Base-by-base conservation (phyloP, 2,329 filamentous ascomycete genomes). In the Chalaropsis ovoidea region DNA sequence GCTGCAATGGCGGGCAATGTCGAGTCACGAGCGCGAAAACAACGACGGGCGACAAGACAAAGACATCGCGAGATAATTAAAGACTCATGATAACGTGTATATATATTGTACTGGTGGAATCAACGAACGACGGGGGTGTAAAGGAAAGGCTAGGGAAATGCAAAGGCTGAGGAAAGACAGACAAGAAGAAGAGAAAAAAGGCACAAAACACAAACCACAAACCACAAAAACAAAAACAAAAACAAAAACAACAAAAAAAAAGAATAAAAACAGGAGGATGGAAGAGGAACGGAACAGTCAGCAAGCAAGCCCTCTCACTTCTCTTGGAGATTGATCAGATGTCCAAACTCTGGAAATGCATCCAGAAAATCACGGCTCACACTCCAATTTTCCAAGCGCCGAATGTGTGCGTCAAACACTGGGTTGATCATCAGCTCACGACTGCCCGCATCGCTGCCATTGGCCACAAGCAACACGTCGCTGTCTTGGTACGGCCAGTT, bases 401-500 rank as follows among this genome's bases (percentile, higher is more conserved):
- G 77, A 61, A 96, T 72, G 73, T 96, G 91, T 45, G 84, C 80
- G 75, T 95, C 89, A 73, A 95, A 96, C 0, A 90, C 88, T 0
- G 90, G 90, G 69, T 94, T 95, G 69, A 96, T 90, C 69, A 88
- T 80, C 67, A 90, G 78, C 71, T 91, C 86, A 11, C 54, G 54
- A 39, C 27, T 58, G 7, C 54, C 54, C 54, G 54, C 27, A 58
- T 58, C 31, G 8, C 86, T 83, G 4, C 77, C 76, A 0, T 81
- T 78, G 31, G 81, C 78, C 64, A 81, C 78, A 31, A 89, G 76
- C 31, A 96, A 77, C 43, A 86, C 84, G 70, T 91, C 86, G 0
- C 82, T 84, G 0, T 85, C 81, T 65, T 89, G 86, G 72, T 95
- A 93, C 0, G 88, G 88, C 91, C 91, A 96, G 70, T 92, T 94